phyloP scores from a whole-genome alignment of 2,329 filamentous ascomycete species.

The Fusarium sp. region DNA sequence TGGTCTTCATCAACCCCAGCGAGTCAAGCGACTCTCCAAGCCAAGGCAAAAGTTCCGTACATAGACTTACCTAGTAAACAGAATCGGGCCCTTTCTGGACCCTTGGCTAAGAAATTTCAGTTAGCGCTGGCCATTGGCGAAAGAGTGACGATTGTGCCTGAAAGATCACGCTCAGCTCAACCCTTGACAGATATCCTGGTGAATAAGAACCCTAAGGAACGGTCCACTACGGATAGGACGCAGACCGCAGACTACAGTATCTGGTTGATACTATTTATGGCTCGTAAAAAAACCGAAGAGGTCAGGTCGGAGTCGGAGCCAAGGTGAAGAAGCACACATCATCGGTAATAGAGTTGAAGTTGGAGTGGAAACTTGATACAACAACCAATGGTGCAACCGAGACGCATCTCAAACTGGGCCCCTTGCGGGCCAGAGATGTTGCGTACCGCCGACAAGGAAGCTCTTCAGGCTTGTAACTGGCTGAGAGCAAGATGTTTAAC shows the following conservation, averaged over 20 bases:
- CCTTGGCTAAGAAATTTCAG: constrained; percentile 14
- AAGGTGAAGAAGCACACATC: constrained; percentile 27
- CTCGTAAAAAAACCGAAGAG: constrained; percentile 18
- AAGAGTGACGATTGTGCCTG: constrained; percentile 23
- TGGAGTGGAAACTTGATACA: constrained; percentile 33
- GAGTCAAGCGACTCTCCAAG: constrained; percentile 16
- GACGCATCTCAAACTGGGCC: constrained; percentile 45
- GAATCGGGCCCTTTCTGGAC: constrained; percentile 27
- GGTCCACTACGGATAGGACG: constrained; percentile 31
- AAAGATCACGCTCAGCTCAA: constrained; percentile 19
- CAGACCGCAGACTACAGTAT: constrained; percentile 34
- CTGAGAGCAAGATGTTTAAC: constrained; percentile 44
- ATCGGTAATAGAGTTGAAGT: constrained; percentile 32
- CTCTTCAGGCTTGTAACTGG: constrained; percentile 51
- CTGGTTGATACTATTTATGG: constrained; percentile 39
- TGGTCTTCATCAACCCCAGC: constrained; percentile 3
- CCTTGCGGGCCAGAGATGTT: constrained; percentile 28
- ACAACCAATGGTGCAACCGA: constrained; percentile 40
- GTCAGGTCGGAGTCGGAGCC: constrained; percentile 6
- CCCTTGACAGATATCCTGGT: constrained; percentile 21
- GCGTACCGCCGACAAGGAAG: constrained; percentile 46
- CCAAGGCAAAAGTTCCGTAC: not conserved
- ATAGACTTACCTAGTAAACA: constrained; percentile 5
- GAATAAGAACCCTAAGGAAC: constrained; percentile 24
- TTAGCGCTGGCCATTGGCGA: constrained; percentile 30